Evolutionary conservation across 2,329 filamentous ascomycete genomes (phyloP).

Genomic region (Aspergillus versicolor): DNA sequence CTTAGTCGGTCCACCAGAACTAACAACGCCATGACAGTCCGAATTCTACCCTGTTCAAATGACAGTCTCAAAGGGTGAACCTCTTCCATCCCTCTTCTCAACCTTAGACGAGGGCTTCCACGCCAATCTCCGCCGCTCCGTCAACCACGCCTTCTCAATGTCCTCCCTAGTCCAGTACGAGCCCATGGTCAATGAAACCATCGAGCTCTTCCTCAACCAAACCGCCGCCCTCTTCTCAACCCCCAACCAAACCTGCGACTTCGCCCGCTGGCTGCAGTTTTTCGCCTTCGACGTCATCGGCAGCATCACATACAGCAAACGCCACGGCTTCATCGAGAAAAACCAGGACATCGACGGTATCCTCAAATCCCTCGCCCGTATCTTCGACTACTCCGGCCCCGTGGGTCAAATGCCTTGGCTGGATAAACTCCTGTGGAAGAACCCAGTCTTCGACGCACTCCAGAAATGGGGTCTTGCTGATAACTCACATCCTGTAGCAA

Average conservation of each 20-base stretch:
- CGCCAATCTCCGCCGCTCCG: constrained; percentile 16
- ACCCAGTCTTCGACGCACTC: constrained; percentile 54
- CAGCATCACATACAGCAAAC: constrained; percentile 73
- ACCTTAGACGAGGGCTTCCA: constrained; percentile 51
- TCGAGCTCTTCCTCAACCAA: constrained; percentile 12
- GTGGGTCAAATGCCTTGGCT: constrained; percentile 73
- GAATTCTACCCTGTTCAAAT: constrained; percentile 80
- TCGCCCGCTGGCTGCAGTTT: constrained; percentile 66
- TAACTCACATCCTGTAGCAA: constrained; percentile 23
- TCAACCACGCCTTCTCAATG: constrained; percentile 19
- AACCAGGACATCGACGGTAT: constrained; percentile 62
- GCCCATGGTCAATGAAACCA: constrained; percentile 16
- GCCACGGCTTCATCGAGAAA: constrained; percentile 73
- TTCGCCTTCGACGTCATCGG: constrained; percentile 84
- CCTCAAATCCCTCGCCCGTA: constrained; percentile 10
- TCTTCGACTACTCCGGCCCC: constrained; percentile 11
- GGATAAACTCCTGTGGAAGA: constrained; percentile 70
- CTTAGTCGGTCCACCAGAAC: background rate
- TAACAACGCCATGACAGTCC: constrained; percentile 42
- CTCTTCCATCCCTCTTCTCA: constrained; percentile 72
- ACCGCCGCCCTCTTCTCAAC: constrained; percentile 4
- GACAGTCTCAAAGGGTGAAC: constrained; percentile 66
- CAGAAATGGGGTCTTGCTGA: constrained; percentile 24
- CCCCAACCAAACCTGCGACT: constrained; percentile 16
- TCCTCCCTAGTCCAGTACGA: constrained; percentile 16